Evolutionary conservation across 108 stramenopile genomes (phyloP), one percentile per base, ranked within the genome.

Genomic region (Thalassiosira profunda): DNA sequence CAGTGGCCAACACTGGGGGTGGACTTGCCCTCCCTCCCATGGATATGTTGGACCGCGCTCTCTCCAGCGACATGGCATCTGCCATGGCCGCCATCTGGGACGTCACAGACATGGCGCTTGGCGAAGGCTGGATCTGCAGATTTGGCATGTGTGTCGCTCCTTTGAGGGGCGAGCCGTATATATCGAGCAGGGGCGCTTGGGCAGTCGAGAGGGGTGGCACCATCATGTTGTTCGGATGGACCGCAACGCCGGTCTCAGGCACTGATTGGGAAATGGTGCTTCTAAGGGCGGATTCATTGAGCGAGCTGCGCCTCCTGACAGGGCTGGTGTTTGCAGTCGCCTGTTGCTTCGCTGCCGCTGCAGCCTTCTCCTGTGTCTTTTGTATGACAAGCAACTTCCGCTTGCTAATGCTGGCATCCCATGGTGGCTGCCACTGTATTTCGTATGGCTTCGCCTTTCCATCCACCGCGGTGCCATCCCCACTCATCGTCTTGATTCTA

Each of bases 351-450:
- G n/a, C n/a, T n/a, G n/a, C n/a, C n/a, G n/a, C n/a, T 15, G 83
- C 74, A 25, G 84, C 82, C 36, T 77, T 90, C 48, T 90, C 89
- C 44, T 88, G 69, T 57, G 77, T 63, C 70, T 87, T 89, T 38
- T 79, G 78, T 37, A 73, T 53, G 4, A 64, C 72, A 20, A 76
- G 51, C 0, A 88, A 71, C 57, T 90, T 93, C 37, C 92, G 49
- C 34, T 68, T 82, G 34, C 84, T 83, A 45, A 93, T 86, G 12
- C 83, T 76, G 42, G 88, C 77, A 77, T 94, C 89, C 76, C 80
- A 88, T n/a, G 92, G 90, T 31, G 88, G 84, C 15, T 80, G 72
- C 92, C 92, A 94, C 41, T 79, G 76, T 14, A 90, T 70, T 9
- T 86, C 86, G 11, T 80, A 79, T 12, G 60, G 72, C 46, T 87